Evolutionary conservation across 306 rosid genomes (phyloP).

Genomic region (Medicago lupulina): DNA sequence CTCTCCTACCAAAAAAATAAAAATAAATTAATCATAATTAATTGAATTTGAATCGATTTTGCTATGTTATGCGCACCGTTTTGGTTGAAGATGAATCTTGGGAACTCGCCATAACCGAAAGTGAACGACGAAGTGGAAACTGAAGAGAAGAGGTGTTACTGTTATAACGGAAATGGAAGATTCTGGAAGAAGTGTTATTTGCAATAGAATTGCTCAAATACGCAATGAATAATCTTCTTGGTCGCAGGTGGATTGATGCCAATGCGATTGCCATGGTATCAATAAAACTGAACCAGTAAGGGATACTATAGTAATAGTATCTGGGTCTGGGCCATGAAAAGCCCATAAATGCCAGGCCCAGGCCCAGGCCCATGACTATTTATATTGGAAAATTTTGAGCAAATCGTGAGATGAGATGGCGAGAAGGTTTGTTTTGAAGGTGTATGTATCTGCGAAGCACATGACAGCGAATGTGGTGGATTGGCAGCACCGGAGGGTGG

Average conservation of each 20-base stretch:
- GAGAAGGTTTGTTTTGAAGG: slow-evolving; percentile 43
- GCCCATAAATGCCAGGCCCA: background rate
- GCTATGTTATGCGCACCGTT: slow-evolving; percentile 53
- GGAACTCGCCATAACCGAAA: slow-evolving; percentile 57
- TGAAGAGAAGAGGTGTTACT: slow-evolving; percentile 51
- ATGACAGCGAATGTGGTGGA: slow-evolving; percentile 57
- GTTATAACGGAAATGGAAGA: slow-evolving; percentile 54
- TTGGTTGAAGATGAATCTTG: slow-evolving; percentile 54
- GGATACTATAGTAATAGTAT: background rate
- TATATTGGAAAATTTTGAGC: background rate
- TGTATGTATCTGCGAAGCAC: slow-evolving; percentile 52
- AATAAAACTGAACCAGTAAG: background rate
- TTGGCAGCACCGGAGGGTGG: slow-evolving; percentile 38
- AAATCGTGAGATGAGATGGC: background rate
- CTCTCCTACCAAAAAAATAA: slow-evolving; percentile 48
- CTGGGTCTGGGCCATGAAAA: background rate
- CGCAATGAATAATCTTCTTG: slow-evolving; percentile 50
- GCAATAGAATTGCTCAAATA: slow-evolving; percentile 43
- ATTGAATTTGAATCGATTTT: background rate
- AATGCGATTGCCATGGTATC: slow-evolving; percentile 60
- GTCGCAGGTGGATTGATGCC: slow-evolving; percentile 37
- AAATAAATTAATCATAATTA: background rate
- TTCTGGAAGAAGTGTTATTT: slow-evolving; percentile 40
- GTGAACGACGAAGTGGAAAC: slow-evolving; percentile 49
- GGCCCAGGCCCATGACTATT: slow-evolving; percentile 31